These are phyloP conservation scores for Microbotryomycetes sp. DNA, from an alignment of 1,284 basidiomycete species.

Conservation along the genomic window DNA sequence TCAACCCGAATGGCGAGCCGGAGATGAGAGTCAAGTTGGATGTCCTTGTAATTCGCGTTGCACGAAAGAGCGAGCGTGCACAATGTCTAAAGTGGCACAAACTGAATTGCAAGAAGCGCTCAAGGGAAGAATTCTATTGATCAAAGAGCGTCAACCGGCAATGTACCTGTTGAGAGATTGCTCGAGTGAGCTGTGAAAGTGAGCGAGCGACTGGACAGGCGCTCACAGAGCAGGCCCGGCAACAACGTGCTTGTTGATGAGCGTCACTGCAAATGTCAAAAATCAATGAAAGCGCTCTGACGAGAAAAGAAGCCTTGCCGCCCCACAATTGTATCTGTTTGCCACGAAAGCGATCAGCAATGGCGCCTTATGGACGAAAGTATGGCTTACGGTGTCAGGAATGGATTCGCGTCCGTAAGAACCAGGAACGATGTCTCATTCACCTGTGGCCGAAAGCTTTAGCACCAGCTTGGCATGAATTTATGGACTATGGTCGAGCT, in stretches of 20 bases:
- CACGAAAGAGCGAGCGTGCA: no score
- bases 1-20: no score
- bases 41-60: no score
- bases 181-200: no score
- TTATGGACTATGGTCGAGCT: constrained; percentile 12
- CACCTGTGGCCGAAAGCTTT: constrained; percentile 20
- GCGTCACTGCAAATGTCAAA: constrained; percentile 10
- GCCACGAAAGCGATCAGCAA: no score
- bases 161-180: neutral
- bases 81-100: no score
- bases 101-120: no score
- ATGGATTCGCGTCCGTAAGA: constrained; percentile 50
- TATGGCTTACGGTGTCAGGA: constrained; percentile 56
- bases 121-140: no score
- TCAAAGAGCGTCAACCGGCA: neutral
- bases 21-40: no score
- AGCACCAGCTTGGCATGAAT: neutral
- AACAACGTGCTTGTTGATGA: constrained; percentile 41
- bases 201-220: neutral
- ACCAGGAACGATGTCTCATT: constrained; percentile 54
- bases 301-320: neutral
- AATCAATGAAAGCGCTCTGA: neutral
- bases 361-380: constrained; percentile 50
- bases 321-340: no score
- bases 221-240: constrained; percentile 37